Conservation (phyloP, 176 grass and related monocot species). For the Ampelocalamus luodianensis region DNA sequence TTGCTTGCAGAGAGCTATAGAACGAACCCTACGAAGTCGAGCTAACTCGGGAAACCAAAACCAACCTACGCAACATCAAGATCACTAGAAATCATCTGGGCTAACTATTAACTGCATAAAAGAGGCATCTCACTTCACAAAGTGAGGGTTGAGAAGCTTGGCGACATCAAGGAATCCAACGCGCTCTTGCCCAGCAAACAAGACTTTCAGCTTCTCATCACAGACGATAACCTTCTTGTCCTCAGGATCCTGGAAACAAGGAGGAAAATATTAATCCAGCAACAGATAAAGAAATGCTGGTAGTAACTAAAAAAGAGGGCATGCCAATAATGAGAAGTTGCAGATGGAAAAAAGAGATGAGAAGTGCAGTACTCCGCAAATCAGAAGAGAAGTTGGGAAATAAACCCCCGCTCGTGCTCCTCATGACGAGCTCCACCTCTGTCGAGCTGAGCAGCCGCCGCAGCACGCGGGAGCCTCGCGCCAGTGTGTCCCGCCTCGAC, state of each 20-base stretch:
- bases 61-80: slow-evolving; percentile 5
- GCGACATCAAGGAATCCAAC: slow-evolving; percentile 94
- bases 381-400: not conserved
- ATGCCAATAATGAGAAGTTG: not conserved
- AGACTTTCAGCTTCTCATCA: slow-evolving; percentile 83
- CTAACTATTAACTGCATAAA: slow-evolving; percentile 29
- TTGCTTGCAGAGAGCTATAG: slow-evolving; percentile 4
- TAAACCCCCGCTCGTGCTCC: not conserved
- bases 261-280: not conserved
- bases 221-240: slow-evolving; percentile 82
- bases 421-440: no score
- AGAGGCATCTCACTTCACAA: slow-evolving; percentile 55
- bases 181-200: slow-evolving; percentile 72
- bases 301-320: not conserved
- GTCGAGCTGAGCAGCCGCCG: no score
- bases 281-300: not conserved
- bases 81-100: slow-evolving; percentile 29
- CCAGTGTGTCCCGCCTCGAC: no score
- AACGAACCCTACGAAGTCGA: slow-evolving; percentile 30
- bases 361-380: not conserved
- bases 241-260: slow-evolving; percentile 65
- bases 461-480: no score
- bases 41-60: slow-evolving; percentile 40
- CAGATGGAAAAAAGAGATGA: not conserved
- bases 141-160: slow-evolving; percentile 86